These are phyloP conservation scores for Aspergillus diversus DNA, from an alignment of 495 filamentous ascomycete species.

Conservation along the genomic window DNA sequence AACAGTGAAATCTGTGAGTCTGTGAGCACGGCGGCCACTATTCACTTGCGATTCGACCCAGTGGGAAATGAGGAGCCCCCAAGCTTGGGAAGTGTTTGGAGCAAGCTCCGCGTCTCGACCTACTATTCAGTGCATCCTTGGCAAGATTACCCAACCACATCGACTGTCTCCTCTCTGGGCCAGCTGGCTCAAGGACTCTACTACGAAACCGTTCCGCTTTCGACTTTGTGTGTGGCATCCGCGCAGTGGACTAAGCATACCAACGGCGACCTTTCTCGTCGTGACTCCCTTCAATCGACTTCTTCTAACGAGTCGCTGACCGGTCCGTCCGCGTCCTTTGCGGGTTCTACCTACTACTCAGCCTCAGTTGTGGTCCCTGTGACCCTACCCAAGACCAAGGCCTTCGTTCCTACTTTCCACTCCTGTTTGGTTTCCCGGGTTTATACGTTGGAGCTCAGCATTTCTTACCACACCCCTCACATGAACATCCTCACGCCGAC, in stretches of 20 bases:
- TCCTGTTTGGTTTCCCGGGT: constrained; percentile 79
- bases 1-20: constrained; percentile 40
- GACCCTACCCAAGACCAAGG: constrained; percentile 67
- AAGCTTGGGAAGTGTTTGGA: constrained; percentile 63
- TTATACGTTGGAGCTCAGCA: constrained; percentile 72
- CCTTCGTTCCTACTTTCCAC: constrained; percentile 87
- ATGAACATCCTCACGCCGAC: constrained; percentile 57
- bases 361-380: constrained; percentile 74
- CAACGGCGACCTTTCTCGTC: constrained; percentile 41
- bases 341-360: constrained; percentile 61
- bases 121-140: constrained; percentile 72
- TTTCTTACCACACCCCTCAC: constrained; percentile 62
- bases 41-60: constrained; percentile 78
- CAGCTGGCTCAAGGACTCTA: constrained; percentile 68
- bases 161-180: constrained; percentile 26
- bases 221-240: constrained; percentile 64
- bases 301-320: constrained; percentile 37
- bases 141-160: constrained; percentile 43
- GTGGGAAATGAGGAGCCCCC: constrained; percentile 65
- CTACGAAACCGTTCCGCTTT: constrained; percentile 62
- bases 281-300: constrained; percentile 61
- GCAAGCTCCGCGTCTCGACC: constrained; percentile 75
- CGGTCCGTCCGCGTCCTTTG: constrained; percentile 45
- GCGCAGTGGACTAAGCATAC: constrained; percentile 67
- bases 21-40: constrained; percentile 63